Conservation (phyloP, 1,284 basidiomycete species). For the Ceratobasidium sp. region DNA sequence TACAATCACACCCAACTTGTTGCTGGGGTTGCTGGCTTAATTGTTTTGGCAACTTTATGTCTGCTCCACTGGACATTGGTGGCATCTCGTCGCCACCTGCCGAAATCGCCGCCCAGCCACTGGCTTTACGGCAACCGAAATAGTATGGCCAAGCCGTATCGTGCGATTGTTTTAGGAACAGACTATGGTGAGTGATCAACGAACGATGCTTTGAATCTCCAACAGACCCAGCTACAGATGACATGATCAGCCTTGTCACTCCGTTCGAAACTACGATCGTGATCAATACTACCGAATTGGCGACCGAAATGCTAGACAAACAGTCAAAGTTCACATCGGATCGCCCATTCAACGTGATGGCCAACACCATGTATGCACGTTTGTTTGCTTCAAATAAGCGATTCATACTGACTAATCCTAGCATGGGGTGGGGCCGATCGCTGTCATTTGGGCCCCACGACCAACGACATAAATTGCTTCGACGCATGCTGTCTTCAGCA, state of each 20-base stretch:
- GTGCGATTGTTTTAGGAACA: not conserved
- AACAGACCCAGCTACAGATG: too few species aligned
- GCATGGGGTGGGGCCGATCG: slow-evolving; percentile 14
- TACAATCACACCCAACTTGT: too few species aligned
- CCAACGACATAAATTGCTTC: slow-evolving; percentile 7
- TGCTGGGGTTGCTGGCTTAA: too few species aligned
- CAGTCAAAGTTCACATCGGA: slow-evolving; percentile 3
- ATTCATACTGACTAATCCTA: not conserved
- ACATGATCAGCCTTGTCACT: slow-evolving; percentile 13
- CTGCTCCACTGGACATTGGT: too few species aligned
- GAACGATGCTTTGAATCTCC: too few species aligned
- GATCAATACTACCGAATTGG: slow-evolving; percentile 19
- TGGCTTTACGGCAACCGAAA: slow-evolving; percentile 15
- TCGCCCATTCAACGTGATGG: slow-evolving; percentile 1
- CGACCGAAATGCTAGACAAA: slow-evolving; percentile 25
- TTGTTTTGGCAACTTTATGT: too few species aligned
- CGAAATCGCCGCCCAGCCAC: slow-evolving; percentile 12
- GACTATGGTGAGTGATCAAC: slow-evolving; percentile 4
- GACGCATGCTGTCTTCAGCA: slow-evolving; percentile 13
- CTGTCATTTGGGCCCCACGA: slow-evolving; percentile 12
- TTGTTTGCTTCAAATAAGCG: not conserved
- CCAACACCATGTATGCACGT: not conserved
- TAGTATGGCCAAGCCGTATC: not conserved
- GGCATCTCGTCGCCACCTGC: not conserved
- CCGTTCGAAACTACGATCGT: not conserved